Evolutionary conservation across 2,329 filamentous ascomycete species (phyloP).

Genomic region (Claviceps purpurea): DNA sequence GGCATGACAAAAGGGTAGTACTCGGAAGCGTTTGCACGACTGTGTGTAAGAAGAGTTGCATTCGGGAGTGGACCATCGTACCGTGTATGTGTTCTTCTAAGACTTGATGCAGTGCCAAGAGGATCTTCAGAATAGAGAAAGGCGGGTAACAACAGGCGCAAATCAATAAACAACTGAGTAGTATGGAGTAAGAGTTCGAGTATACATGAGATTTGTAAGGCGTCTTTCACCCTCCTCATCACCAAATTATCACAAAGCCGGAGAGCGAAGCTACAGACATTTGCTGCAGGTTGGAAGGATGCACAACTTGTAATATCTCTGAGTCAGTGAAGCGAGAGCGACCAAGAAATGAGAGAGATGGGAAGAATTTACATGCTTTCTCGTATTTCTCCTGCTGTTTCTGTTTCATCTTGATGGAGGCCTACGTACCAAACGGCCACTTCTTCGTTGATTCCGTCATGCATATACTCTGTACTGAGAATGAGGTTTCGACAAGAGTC

Average conservation of each 20-base stretch:
- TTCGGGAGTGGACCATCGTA: not conserved
- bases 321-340: not conserved
- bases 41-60: not conserved
- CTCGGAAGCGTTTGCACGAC: not conserved
- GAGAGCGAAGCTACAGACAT: conserved; percentile 1
- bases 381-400: not conserved
- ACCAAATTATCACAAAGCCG: not conserved
- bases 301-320: not conserved
- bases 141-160: too few relatives aligned
- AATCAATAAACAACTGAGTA: too few relatives aligned
- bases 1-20: not conserved
- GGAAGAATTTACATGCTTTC: not conserved
- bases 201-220: not conserved
- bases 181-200: too few relatives aligned
- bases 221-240: not conserved
- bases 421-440: too few relatives aligned
- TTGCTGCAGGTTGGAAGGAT: not conserved
- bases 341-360: not conserved
- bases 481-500: not conserved
- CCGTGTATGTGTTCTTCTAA: not conserved
- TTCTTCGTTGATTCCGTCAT: not conserved
- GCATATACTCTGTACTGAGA: not conserved
- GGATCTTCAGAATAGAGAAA: too few relatives aligned
- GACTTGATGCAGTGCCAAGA: too few relatives aligned
- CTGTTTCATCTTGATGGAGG: not conserved